A percentile compares a stretch with the other conserved stretches of the same genome.
phyloP scores from a whole-genome alignment of 1,284 basidiomycete species.

The Leccinum solheimii region DNA sequence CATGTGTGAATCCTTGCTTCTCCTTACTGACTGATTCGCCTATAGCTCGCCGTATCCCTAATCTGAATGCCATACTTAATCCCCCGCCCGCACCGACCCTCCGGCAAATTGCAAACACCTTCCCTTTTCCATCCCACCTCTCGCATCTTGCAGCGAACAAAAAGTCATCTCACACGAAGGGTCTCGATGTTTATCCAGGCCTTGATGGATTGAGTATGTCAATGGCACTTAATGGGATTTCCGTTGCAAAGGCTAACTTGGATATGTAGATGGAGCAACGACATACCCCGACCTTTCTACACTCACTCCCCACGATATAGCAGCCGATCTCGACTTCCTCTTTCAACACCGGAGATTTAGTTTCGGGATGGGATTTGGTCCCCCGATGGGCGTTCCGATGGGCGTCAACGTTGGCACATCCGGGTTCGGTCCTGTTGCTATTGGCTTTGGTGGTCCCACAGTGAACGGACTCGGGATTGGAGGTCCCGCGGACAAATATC shows the following conservation, averaged over 20 bases:
- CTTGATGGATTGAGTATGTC: slow-evolving; percentile 25
- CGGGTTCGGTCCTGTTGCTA: slow-evolving; percentile 21
- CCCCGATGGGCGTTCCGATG: slow-evolving; percentile 28
- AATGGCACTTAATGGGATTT: slow-evolving; percentile 6
- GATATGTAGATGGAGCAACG: slow-evolving; percentile 21
- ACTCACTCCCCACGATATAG: slow-evolving; percentile 51
- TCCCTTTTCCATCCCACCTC: slow-evolving; percentile 30
- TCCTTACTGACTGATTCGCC: slow-evolving; percentile 3
- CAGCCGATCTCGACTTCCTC: slow-evolving; percentile 56
- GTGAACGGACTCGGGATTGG: slow-evolving; percentile 27
- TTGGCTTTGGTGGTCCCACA: slow-evolving; percentile 22
- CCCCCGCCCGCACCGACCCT: slow-evolving; percentile 48
- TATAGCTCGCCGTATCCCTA: slow-evolving; percentile 52
- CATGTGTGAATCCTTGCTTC: slow-evolving; percentile 1
- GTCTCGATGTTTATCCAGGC: slow-evolving; percentile 21
- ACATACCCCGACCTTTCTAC: slow-evolving; percentile 57
- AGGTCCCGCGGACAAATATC: slow-evolving; percentile 21
- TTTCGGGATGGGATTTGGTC: slow-evolving; percentile 33
- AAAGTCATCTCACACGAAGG: slow-evolving; percentile 15
- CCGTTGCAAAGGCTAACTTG: slow-evolving; percentile 15
- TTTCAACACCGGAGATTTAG: slow-evolving; percentile 43
- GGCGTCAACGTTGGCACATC: slow-evolving; percentile 22
- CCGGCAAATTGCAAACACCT: slow-evolving; percentile 49
- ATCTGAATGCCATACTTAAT: slow-evolving; percentile 37
- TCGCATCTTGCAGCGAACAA: slow-evolving; percentile 24